Evolutionary conservation across 2,329 filamentous ascomycete species (phyloP), one percentile per base, ranked within the genome.

Genomic region (Sporothrix luriei): DNA sequence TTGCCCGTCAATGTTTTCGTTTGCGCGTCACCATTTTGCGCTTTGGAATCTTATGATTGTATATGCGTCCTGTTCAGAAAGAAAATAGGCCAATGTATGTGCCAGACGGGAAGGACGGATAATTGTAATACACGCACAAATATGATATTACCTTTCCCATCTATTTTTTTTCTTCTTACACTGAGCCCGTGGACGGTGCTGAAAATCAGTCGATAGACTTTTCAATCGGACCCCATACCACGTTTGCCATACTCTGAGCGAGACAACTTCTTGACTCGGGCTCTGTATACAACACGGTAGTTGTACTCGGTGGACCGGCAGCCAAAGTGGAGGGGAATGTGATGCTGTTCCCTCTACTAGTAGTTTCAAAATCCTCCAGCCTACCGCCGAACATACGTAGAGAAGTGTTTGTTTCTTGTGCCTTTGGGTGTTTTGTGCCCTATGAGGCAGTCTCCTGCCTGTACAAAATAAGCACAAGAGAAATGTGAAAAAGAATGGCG

Each of bases 111-210:
- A 65, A 38, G 49, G n/a, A 54, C 29, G 48, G 49, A 54, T 54
- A 54, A 66, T 38, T 43, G 40, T 66, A 55, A 66, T 66, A 54
- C 48, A 66, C 49, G 33, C 40, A 54, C 11, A 66, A 52, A 46
- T 51, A 10, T 24, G 29, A 21, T 29, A 40, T 52, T 52, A 49
- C 43, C 16, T 38, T 65, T 16, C n/a, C 4, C 9, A 33, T 33
- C 9, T 7, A 7, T 33, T 33, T 33, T 33, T 5, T 33, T 33
- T 33, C 2, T 33, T 33, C 33, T 7, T 33, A 9, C 33, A 6
- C 33, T 33, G 33, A 33, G 33, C 33, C 9, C 33, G 33, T 33
- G 33, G 33, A 6, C 33, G 33, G 33, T 33, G 33, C 6, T 33
- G 33, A 33, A 1, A 33, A 33, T 7, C 7, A 9, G 33, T 33